Conservation (phyloP, 106 monocot genomes). For the Phalaenopsis aphrodite region DNA sequence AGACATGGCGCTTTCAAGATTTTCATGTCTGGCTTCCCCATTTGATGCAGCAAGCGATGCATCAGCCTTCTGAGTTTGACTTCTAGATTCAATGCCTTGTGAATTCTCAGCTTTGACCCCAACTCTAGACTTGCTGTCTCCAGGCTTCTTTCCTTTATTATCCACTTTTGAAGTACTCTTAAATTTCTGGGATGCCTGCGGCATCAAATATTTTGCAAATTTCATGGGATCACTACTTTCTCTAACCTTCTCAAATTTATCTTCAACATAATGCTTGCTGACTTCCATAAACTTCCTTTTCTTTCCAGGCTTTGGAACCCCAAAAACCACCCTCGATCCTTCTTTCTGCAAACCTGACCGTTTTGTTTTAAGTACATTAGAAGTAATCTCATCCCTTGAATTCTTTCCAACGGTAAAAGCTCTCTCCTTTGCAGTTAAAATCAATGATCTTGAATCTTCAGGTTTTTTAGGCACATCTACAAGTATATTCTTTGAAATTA, state of each 20-base stretch:
- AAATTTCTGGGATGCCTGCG: conserved; percentile 38
- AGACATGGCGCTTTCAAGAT: conserved; percentile 8
- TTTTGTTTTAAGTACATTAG: conserved; percentile 23
- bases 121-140: conserved; percentile 25
- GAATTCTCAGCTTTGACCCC: conserved; percentile 35
- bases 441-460: conserved; percentile 31
- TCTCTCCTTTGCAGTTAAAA: conserved; percentile 50
- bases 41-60: conserved; percentile 10
- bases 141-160: conserved; percentile 29
- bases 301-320: conserved; percentile 91
- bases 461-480: conserved; percentile 20
- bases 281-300: conserved; percentile 97
- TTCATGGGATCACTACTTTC: conserved; percentile 38
- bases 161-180: conserved; percentile 38
- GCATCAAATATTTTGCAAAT: conserved; percentile 55
- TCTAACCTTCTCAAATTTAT: conserved; percentile 33
- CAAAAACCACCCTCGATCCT: conserved; percentile 78
- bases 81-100: conserved; percentile 19
- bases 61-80: conserved; percentile 24
- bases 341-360: conserved; percentile 63
- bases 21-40: conserved; percentile 19
- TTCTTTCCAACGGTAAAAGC: conserved; percentile 55
- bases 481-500: conserved; percentile 8
- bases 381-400: conserved; percentile 16
- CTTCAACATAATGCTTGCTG: conserved; percentile 79